phyloP scores from a whole-genome alignment of 139 green algal species.

The Micractinium conductrix region DNA sequence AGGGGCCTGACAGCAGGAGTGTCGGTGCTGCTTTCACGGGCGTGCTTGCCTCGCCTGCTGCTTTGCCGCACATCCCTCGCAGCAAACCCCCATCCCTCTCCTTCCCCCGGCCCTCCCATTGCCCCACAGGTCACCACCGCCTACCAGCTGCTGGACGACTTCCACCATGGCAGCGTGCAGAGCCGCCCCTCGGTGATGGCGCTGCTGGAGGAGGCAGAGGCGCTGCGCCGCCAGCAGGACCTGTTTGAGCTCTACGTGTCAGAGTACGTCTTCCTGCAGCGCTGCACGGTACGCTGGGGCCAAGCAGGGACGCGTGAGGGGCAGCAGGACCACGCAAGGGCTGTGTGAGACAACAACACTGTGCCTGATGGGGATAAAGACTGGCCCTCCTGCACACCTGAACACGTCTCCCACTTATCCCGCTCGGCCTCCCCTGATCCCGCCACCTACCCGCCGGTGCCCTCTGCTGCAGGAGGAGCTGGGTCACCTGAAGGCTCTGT shows the following conservation, averaged over 20 bases:
- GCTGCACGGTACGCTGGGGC: too few relatives aligned
- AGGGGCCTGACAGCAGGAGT: too few relatives aligned
- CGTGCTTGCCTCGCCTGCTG: too few relatives aligned
- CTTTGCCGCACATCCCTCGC: not conserved
- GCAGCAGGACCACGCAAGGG: too few relatives aligned
- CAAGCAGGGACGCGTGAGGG: too few relatives aligned
- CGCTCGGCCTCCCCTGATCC: not conserved
- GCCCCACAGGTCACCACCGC: conserved; percentile 46
- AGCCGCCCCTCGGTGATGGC: conserved; percentile 62
- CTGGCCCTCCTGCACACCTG: too few relatives aligned
- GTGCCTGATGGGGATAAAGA: too few relatives aligned
- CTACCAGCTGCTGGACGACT: conserved; percentile 72
- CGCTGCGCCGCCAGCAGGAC: conserved; percentile 88
- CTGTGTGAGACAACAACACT: too few relatives aligned
- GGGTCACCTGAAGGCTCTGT: conserved; percentile 82
- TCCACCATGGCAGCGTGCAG: conserved; percentile 76
- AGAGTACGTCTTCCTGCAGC: conserved; percentile 83
- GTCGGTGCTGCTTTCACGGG: too few relatives aligned
- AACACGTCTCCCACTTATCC: not conserved
- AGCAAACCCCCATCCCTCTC: not conserved
- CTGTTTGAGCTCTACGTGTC: conserved; percentile 90
- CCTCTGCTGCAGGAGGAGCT: conserved; percentile 77
- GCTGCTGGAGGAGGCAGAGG: conserved; percentile 77
- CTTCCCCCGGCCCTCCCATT: not conserved
- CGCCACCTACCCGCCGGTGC: not conserved